phyloP scores from a whole-genome alignment of 768 basidiomycete species.

The Exsudoporus frostii region DNA sequence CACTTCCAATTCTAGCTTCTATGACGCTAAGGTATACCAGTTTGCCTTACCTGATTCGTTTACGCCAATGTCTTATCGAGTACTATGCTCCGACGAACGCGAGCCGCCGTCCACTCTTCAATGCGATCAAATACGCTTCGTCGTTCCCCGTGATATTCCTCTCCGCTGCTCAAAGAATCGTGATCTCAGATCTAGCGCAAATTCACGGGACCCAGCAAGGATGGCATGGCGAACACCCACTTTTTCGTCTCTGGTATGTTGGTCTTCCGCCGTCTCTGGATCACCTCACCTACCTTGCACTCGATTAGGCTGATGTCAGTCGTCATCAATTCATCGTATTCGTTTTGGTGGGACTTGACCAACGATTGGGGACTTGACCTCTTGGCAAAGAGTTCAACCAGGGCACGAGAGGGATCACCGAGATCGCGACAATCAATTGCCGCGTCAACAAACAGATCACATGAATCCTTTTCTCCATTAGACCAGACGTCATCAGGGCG shows the following conservation, averaged over 20 bases:
- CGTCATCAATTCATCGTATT: conserved; percentile 85
- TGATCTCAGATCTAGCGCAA: conserved; percentile 55
- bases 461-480: background rate
- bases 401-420: conserved; percentile 34
- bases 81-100: conserved; percentile 61
- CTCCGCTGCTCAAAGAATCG: conserved; percentile 82
- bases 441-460: conserved; percentile 18
- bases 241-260: conserved; percentile 83
- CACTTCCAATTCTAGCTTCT: background rate
- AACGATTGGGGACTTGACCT: conserved; percentile 96
- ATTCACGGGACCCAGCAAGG: conserved; percentile 44
- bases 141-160: conserved; percentile 95
- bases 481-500: conserved; percentile 15
- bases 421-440: conserved; percentile 39
- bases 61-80: conserved; percentile 93
- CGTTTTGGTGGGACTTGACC: conserved; percentile 99
- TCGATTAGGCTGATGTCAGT: conserved; percentile 74
- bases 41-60: conserved; percentile 85
- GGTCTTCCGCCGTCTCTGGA: background rate
- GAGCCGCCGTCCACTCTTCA: conserved; percentile 73
- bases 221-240: conserved; percentile 73
- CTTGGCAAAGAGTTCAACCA: conserved; percentile 41
- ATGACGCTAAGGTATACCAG: conserved; percentile 32
- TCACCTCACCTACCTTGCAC: conserved; percentile 2
- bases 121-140: conserved; percentile 94